phyloP scores from a whole-genome alignment of 208 protist genomes.

The Crithidia thermophila region DNA sequence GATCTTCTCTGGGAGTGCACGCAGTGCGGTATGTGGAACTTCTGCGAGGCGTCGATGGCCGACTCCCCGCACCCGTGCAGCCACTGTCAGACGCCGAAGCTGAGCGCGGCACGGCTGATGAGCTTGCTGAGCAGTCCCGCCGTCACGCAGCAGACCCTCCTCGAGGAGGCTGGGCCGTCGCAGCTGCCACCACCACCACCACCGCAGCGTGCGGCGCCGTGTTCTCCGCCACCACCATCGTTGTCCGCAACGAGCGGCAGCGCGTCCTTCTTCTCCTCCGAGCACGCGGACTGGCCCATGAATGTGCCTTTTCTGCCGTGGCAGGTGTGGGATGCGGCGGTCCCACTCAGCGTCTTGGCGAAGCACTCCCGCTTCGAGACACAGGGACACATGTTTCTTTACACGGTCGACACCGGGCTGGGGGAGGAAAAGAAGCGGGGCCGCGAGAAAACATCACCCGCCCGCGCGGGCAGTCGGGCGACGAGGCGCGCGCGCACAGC shows the following conservation, averaged over 20 bases:
- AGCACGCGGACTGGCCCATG: slow-evolving; percentile 75
- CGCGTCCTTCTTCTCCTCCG: not conserved
- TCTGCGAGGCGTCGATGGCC: slow-evolving; percentile 31
- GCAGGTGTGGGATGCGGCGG: slow-evolving; percentile 88
- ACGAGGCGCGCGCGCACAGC: not conserved
- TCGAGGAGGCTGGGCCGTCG: slow-evolving; percentile 4
- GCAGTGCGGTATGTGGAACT: slow-evolving; percentile 81
- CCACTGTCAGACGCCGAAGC: slow-evolving; percentile 53
- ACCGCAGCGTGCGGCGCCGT: not conserved
- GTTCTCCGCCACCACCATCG: too few species aligned
- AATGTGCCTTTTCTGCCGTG: slow-evolving; percentile 85
- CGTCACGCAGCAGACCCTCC: slow-evolving; percentile 17
- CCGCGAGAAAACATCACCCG: not conserved
- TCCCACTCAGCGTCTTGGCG: slow-evolving; percentile 56
- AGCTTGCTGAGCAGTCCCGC: slow-evolving; percentile 35
- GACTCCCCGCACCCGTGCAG: slow-evolving; percentile 42
- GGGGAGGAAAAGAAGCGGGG: slow-evolving; percentile 27
- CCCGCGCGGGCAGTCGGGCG: not conserved
- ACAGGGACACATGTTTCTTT: slow-evolving; percentile 77
- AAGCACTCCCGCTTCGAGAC: slow-evolving; percentile 75
- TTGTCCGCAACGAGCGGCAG: not conserved
- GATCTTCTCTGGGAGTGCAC: slow-evolving; percentile 83
- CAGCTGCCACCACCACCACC: not conserved
- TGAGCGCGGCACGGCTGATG: slow-evolving; percentile 39
- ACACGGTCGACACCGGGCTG: slow-evolving; percentile 45